Evolutionary conservation across 352 stramenopile species (phyloP), one percentile per base, ranked within the genome.

Genomic region (Phytophthora podocarpi): DNA sequence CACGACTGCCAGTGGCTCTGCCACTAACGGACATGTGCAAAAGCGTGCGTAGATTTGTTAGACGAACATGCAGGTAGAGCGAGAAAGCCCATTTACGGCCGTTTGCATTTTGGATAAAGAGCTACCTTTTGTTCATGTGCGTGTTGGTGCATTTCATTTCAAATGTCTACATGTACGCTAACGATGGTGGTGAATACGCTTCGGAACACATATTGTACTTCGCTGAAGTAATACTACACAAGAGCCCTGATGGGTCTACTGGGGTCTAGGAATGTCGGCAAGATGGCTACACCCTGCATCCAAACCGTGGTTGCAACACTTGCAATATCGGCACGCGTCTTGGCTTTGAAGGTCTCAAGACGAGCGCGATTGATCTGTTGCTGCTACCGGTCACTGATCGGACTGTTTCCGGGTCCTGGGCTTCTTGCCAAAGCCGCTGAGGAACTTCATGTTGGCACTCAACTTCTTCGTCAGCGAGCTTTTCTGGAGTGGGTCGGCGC

Each of bases 361-460:
- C 35, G 18, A 12, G 15, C n/a, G 12, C 15, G 18, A 30, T 51
- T 35, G 20, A 31, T 20, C 11, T 52, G 15, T 21, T n/a, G n/a
- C n/a, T n/a, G n/a, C n/a, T n/a, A n/a, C n/a, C n/a, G n/a, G n/a
- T 72, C 46, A 69, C 39, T 74, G 35, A 31, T 83, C 72, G 0
- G 59, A 68, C 32, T 69, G 72, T 51, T 85, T 85, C 31, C 72
- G 74, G 31, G 62, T 67, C 26, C 74, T 67, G 16, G 64, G 74
- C 28, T 80, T 80, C 64, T 85, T 87, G 23, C 78, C 78, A 58
- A 88, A 88, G 34, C 76, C 71, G 35, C 64, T 75, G 51, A 93
- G 68, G 36, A 93, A 91, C 50, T 87, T 90, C 73, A 91, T 89
- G 59, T 93, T 91, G 32, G 75, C 75, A 57, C 74, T 84, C 47